phyloP scores from a whole-genome alignment of 2,329 filamentous ascomycete genomes.

The Pestalotiopsis sp. region DNA sequence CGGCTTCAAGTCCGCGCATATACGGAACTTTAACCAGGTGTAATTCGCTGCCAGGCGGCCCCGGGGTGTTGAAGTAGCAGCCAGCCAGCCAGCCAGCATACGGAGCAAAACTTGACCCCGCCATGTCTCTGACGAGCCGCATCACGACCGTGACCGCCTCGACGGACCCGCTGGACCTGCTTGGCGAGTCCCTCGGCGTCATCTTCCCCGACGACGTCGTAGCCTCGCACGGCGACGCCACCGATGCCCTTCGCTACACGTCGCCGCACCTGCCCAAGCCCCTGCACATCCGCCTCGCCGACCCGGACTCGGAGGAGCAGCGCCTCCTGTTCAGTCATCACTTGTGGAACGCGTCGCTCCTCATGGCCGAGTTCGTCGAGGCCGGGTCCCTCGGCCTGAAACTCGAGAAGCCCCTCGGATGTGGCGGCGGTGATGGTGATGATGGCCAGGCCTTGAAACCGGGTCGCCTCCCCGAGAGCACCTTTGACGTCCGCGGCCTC shows the following conservation, averaged over 20 bases:
- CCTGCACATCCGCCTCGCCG: constrained; percentile 46
- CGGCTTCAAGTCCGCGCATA: too few species aligned
- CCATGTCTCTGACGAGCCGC: constrained; percentile 51
- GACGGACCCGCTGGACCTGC: constrained; percentile 59
- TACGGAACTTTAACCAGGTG: too few species aligned
- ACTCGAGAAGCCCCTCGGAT: not conserved
- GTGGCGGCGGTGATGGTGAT: not conserved
- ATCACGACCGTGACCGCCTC: constrained; percentile 41
- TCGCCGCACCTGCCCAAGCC: constrained; percentile 52
- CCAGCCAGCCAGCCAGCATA: too few species aligned
- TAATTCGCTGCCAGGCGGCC: too few species aligned
- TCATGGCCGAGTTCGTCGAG: constrained; percentile 59
- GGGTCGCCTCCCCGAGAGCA: constrained; percentile 4
- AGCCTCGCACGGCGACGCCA: constrained; percentile 66
- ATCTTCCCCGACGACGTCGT: constrained; percentile 71
- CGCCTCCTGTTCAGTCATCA: constrained; percentile 70
- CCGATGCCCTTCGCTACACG: constrained; percentile 61
- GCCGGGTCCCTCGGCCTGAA: constrained; percentile 39
- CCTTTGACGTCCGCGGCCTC: constrained; percentile 53
- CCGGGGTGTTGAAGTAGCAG: too few species aligned
- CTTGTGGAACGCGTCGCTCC: constrained; percentile 69
- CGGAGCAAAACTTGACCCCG: not conserved
- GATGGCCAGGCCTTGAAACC: not conserved
- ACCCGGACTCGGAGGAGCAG: constrained; percentile 54
- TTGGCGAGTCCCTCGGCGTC: constrained; percentile 60